phyloP scores from a whole-genome alignment of 2,329 filamentous ascomycete species.

The Drechslerella dactyloides region DNA sequence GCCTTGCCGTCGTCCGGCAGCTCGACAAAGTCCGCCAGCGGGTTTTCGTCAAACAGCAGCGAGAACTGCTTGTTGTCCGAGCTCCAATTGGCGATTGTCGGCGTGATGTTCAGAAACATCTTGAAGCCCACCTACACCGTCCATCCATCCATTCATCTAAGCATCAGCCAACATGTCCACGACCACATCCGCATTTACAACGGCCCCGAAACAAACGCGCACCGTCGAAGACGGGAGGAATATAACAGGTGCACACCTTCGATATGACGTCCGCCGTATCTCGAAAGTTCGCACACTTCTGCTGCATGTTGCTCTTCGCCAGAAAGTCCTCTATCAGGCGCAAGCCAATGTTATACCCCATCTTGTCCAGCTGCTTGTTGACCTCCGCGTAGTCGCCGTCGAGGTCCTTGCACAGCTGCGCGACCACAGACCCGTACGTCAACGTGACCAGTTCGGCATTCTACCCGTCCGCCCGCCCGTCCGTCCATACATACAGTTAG shows the following conservation, averaged over 20 bases:
- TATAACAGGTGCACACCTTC: constrained; percentile 66
- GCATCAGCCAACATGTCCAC: too few species aligned
- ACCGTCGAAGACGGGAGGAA: constrained; percentile 8
- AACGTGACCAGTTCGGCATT: constrained; percentile 93
- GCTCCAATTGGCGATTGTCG: constrained; percentile 92
- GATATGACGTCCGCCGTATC: constrained; percentile 97
- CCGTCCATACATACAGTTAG: neutral
- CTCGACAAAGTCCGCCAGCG: constrained; percentile 95
- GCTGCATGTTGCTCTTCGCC: constrained; percentile 88
- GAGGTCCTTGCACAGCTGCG: constrained; percentile 94
- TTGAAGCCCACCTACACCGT: constrained; percentile 85
- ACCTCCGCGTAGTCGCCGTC: constrained; percentile 92
- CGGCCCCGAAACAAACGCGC: constrained; percentile 51
- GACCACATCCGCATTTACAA: too few species aligned
- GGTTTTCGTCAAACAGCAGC: constrained; percentile 94
- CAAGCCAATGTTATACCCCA: constrained; percentile 98
- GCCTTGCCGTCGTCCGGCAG: constrained; percentile 92
- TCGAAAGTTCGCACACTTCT: constrained; percentile 86
- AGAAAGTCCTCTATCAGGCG: constrained; percentile 97
- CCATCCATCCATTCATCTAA: constrained; percentile 17
- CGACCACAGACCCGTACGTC: constrained; percentile 96
- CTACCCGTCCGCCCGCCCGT: constrained; percentile 33
- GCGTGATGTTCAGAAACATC: constrained; percentile 97
- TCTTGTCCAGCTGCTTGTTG: constrained; percentile 97
- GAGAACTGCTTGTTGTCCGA: constrained; percentile 96